Conservation (phyloP, 768 basidiomycete genomes). For the Termitomyces sp. region DNA sequence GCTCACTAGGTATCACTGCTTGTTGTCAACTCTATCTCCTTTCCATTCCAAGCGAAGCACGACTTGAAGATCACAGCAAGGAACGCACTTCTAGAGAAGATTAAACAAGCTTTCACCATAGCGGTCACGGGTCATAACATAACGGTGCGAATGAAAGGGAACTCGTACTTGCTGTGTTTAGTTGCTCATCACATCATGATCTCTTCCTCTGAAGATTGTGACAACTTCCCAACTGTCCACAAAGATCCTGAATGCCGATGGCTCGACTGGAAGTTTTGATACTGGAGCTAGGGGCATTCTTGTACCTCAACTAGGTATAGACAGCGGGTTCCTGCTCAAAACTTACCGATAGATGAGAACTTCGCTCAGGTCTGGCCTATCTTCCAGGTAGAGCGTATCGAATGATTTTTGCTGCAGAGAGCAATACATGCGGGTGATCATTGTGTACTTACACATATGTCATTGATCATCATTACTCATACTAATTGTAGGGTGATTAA, state of each 20-base stretch:
- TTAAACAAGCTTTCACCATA: constrained; percentile 48
- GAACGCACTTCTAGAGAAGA: constrained; percentile 38
- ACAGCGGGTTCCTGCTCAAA: background rate
- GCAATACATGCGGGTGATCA: constrained; percentile 28
- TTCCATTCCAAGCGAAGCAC: constrained; percentile 52
- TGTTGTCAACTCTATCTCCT: constrained; percentile 62
- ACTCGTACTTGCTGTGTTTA: background rate
- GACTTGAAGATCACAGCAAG: constrained; percentile 31
- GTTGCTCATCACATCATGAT: background rate
- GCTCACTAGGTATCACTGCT: constrained; percentile 46
- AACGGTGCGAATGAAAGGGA: constrained; percentile 31
- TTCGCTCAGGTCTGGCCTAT: constrained; percentile 27
- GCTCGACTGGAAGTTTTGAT: constrained; percentile 60
- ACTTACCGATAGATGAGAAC: background rate
- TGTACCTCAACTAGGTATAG: constrained; percentile 58
- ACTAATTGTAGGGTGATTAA: constrained; percentile 18
- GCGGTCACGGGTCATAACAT: constrained; percentile 40
- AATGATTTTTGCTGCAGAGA: constrained; percentile 29
- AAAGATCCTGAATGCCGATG: constrained; percentile 59
- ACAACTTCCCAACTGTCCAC: constrained; percentile 67
- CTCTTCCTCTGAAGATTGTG: constrained; percentile 25
- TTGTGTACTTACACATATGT: background rate
- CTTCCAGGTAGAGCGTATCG: constrained; percentile 34
- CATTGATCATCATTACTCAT: background rate
- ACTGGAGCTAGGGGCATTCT: constrained; percentile 57